Percentiles rank a stretch among this genome's conserved stretches.
These are phyloP conservation scores for Malus hybrid DNA, from an alignment of 331 rosid genomes.

Conservation along the genomic window DNA sequence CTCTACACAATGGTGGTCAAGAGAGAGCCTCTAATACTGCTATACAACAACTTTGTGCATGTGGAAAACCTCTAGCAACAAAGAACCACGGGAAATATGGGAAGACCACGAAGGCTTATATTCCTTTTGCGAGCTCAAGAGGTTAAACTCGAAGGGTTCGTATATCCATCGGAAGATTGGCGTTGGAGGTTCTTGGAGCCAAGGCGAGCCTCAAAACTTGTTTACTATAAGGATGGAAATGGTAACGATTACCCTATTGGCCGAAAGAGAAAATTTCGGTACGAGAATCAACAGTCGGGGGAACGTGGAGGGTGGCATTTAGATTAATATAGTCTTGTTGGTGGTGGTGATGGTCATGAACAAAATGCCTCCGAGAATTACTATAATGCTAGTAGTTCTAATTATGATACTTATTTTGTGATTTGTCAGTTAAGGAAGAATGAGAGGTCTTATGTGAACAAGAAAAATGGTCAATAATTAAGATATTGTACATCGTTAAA, in stretches of 20 bases:
- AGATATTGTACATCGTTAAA: no score
- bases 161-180: neutral
- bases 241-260: neutral
- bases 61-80: neutral
- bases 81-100: neutral
- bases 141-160: neutral
- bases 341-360: neutral
- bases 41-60: neutral
- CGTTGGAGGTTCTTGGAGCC: neutral
- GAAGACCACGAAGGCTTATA: neutral
- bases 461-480: neutral
- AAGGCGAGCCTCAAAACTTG: neutral
- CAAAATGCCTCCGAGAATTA: neutral
- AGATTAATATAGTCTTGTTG: neutral
- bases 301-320: neutral
- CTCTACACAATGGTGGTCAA: neutral
- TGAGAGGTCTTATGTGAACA: neutral
- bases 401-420: neutral
- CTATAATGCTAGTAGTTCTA: neutral
- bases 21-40: neutral
- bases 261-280: neutral
- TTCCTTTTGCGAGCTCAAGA: neutral
- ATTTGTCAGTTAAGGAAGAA: neutral
- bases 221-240: neutral
- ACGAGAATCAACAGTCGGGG: neutral